These are phyloP conservation scores for Leonotis leonurus DNA, from an alignment of 257 asterid species.

Conservation along the genomic window DNA sequence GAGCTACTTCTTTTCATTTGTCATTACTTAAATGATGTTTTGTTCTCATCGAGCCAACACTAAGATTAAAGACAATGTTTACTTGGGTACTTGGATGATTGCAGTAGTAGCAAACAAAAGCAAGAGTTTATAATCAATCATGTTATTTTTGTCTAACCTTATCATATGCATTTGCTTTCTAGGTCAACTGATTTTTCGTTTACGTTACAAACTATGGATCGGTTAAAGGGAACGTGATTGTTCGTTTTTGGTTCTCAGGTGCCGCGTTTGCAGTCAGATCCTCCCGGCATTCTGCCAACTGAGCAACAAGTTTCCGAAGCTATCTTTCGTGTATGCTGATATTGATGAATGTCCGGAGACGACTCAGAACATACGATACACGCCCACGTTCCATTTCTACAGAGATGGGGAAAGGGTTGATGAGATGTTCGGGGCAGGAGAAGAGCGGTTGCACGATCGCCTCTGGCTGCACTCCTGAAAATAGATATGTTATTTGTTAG, in stretches of 20 bases:
- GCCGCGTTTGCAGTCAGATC: constrained; percentile 74
- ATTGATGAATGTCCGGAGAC: constrained; percentile 94
- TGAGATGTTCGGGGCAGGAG: constrained; percentile 93
- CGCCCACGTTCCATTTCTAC: constrained; percentile 82
- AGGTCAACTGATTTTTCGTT: too few species aligned
- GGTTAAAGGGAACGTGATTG: too few species aligned
- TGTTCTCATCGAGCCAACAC: too few species aligned
- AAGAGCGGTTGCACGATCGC: constrained; percentile 79
- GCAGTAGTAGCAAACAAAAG: too few species aligned
- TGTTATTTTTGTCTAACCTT: too few species aligned
- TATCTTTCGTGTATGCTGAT: constrained; percentile 70
- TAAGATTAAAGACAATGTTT: too few species aligned
- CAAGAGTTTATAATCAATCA: too few species aligned
- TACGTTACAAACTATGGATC: too few species aligned
- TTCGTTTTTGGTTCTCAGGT: constrained; percentile 38
- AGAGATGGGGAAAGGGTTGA: constrained; percentile 86
- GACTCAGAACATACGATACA: constrained; percentile 70
- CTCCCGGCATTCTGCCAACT: constrained; percentile 57
- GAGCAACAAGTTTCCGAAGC: constrained; percentile 60
- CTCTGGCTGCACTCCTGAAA: constrained; percentile 79
- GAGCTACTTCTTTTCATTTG: too few species aligned
- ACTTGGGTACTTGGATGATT: neutral
- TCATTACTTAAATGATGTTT: too few species aligned
- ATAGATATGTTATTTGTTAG: neutral
- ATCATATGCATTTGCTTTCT: too few species aligned